Conservation (phyloP, 2,329 filamentous ascomycete genomes). For the Septoria petroselini region DNA sequence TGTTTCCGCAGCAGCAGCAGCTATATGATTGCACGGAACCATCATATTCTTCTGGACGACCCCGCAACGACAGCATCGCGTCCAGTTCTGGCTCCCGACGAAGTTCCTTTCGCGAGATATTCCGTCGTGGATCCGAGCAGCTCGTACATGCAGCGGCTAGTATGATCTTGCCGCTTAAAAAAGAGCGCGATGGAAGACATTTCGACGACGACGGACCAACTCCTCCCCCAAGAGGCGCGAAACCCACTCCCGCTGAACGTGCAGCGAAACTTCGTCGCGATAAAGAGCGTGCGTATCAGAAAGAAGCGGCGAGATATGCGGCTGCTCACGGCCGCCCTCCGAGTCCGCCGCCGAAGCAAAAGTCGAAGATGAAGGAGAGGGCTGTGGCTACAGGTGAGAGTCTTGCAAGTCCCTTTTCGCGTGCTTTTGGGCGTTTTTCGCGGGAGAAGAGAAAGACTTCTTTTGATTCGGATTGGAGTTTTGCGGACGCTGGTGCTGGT, state of each 20-base stretch:
- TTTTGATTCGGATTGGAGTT: constrained; percentile 19
- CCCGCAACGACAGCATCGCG: not conserved
- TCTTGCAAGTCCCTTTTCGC: constrained; percentile 17
- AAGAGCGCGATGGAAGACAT: constrained; percentile 9
- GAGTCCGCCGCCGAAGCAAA: not conserved
- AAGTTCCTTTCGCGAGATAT: constrained; percentile 9
- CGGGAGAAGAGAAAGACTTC: constrained; percentile 6
- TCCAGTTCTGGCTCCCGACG: constrained; percentile 8
- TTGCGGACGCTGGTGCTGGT: constrained; percentile 24
- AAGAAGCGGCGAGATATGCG: not conserved
- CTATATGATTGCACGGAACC: not conserved
- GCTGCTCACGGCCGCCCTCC: not conserved
- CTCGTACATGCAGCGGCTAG: not conserved
- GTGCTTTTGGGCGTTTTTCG: constrained; percentile 18
- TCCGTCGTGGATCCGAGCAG: constrained; percentile 16
- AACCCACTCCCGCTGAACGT: constrained; percentile 3
- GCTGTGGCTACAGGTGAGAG: constrained; percentile 15
- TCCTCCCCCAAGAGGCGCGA: not conserved
- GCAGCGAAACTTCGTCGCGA: not conserved
- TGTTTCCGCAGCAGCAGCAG: not conserved
- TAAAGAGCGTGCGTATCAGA: not conserved
- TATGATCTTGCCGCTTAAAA: constrained; percentile 11
- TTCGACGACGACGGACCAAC: not conserved
- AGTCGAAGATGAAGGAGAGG: not conserved
- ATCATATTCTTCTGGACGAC: not conserved